Evolutionary conservation across 2,329 filamentous ascomycete species (phyloP).

Genomic region (Cytospora chrysosperma): DNA sequence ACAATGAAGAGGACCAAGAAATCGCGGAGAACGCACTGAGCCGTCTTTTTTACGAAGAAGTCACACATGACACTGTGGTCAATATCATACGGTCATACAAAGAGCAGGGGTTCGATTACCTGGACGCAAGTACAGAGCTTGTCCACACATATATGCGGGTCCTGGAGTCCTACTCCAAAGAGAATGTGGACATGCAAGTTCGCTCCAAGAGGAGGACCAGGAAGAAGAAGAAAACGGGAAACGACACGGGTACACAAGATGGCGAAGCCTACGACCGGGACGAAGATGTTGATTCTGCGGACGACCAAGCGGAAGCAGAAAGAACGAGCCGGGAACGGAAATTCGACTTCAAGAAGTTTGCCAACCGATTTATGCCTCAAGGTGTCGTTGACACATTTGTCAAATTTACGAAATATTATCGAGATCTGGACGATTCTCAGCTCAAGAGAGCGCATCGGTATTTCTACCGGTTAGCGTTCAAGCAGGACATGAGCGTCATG

Average conservation of each 20-base stretch:
- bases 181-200: conserved; percentile 91
- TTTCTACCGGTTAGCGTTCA: conserved; percentile 92
- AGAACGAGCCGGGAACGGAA: conserved; percentile 77
- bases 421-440: conserved; percentile 74
- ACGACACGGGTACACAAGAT: conserved; percentile 33
- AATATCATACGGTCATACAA: conserved; percentile 83
- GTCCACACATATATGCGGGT: conserved; percentile 89
- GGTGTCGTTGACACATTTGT: conserved; percentile 87
- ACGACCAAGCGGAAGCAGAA: conserved; percentile 72
- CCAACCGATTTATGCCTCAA: conserved; percentile 77
- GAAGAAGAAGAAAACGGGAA: conserved; percentile 66
- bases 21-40: conserved; percentile 97
- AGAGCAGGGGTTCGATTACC: conserved; percentile 88
- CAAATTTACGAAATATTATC: conserved; percentile 74
- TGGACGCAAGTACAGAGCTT: conserved; percentile 89
- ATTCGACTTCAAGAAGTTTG: conserved; percentile 88
- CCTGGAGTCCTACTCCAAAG: conserved; percentile 89
- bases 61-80: conserved; percentile 84
- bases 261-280: conserved; percentile 47
- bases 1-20: conserved; percentile 89
- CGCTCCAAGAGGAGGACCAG: conserved; percentile 74
- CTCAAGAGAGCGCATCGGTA: conserved; percentile 91
- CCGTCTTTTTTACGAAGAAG: conserved; percentile 97
- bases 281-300: conserved; percentile 65
- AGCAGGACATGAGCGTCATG: conserved; percentile 85